These are phyloP conservation scores for Paecilomyces niveus DNA, from an alignment of 2,329 filamentous ascomycete genomes.

Conservation along the genomic window DNA sequence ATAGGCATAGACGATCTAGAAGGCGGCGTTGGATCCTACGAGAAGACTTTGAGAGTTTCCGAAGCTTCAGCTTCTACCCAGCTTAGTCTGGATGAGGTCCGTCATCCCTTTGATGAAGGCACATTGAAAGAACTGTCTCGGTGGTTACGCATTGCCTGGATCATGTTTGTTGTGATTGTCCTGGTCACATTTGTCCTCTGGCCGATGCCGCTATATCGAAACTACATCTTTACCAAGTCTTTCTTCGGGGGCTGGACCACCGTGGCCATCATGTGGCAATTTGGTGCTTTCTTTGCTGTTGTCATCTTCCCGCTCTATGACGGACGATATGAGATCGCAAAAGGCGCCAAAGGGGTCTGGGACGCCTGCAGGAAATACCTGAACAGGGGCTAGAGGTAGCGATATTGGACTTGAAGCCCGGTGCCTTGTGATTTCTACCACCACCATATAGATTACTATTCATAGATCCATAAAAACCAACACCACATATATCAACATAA, in stretches of 20 bases:
- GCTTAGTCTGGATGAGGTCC: conserved; percentile 32
- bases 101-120: conserved; percentile 36
- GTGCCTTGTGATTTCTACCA: background rate
- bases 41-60: conserved; percentile 1
- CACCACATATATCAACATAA: no score
- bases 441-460: no score
- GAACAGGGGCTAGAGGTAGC: background rate
- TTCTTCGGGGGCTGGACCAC: conserved; percentile 43
- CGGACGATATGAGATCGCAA: conserved; percentile 36
- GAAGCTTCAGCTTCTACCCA: conserved; percentile 1
- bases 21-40: conserved; percentile 1
- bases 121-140: conserved; percentile 26
- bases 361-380: background rate
- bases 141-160: conserved; percentile 36
- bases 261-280: conserved; percentile 44
- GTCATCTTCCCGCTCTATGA: conserved; percentile 44
- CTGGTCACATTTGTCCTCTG: conserved; percentile 42
- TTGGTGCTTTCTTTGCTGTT: conserved; percentile 40
- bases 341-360: background rate
- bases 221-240: conserved; percentile 41
- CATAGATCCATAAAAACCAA: no score
- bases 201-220: conserved; percentile 45
- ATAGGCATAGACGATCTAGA: conserved; percentile 1
- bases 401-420: background rate
- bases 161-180: conserved; percentile 36